A percentile compares a stretch with the other conserved stretches of the same genome.
Conservation (phyloP, 2,329 filamentous ascomycete species). For the Cladosporium cucumerinum region DNA sequence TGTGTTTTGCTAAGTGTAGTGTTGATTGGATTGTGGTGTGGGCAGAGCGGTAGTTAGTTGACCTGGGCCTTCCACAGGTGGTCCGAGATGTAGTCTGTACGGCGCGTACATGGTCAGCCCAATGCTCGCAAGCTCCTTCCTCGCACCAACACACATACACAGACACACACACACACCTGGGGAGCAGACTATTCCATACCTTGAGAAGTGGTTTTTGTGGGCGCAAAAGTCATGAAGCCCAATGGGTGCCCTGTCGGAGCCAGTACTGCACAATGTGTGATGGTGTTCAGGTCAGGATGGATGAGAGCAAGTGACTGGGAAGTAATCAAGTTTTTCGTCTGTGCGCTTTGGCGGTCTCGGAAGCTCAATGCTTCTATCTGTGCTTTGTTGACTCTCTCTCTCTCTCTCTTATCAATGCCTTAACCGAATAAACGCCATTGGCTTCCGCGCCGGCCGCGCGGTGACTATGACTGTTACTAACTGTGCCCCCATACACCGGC, state of each 20-base stretch:
- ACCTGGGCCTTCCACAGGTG: conserved; percentile 67
- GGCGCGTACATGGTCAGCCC: neutral
- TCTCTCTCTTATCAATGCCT: neutral
- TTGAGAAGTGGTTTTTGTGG: conserved; percentile 52
- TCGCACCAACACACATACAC: neutral
- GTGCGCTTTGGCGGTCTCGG: neutral
- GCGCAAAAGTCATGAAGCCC: conserved; percentile 45
- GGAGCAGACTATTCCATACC: conserved; percentile 38
- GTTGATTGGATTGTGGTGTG: conserved; percentile 16
- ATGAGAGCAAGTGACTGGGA: neutral
- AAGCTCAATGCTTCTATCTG: too few species aligned
- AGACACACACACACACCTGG: neutral
- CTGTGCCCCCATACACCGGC: neutral
- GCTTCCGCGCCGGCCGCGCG: neutral
- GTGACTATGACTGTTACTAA: neutral
- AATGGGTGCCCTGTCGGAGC: conserved; percentile 14
- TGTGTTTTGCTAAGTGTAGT: conserved; percentile 20
- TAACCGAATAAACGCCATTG: neutral
- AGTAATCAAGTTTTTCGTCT: neutral
- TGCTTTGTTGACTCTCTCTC: neutral
- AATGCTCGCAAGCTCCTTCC: conserved; percentile 1
- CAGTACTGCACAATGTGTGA: conserved; percentile 8
- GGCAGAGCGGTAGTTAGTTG: conserved; percentile 47
- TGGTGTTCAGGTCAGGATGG: neutral
- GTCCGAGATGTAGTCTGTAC: conserved; percentile 64